phyloP scores from a whole-genome alignment of 169 alveolate genomes.

The Eimeria tenella region DNA sequence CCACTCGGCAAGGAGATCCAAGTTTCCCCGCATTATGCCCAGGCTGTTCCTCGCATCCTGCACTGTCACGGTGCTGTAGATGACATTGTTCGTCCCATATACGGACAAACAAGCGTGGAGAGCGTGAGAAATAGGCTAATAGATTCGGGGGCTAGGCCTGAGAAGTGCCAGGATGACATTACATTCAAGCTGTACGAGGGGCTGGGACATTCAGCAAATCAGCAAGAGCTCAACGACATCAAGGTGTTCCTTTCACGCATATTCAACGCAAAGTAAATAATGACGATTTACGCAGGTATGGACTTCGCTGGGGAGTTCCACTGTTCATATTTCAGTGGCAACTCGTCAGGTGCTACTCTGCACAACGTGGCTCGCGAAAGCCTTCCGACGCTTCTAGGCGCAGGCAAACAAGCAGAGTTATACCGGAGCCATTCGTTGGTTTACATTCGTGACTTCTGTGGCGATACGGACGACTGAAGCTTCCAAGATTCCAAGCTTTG shows the following conservation, averaged over 20 bases:
- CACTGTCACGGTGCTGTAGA: constrained; percentile 79
- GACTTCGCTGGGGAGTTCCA: too few relatives aligned
- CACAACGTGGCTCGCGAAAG: too few relatives aligned
- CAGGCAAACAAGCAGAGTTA: too few relatives aligned
- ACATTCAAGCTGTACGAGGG: constrained; percentile 46
- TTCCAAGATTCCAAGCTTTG: too few relatives aligned
- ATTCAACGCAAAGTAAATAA: background rate
- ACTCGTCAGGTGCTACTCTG: too few relatives aligned
- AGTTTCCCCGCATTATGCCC: constrained; percentile 15
- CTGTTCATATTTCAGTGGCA: too few relatives aligned
- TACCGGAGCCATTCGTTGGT: too few relatives aligned
- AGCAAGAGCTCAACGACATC: constrained; percentile 49
- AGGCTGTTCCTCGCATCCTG: constrained; percentile 71
- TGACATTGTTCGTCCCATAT: constrained; percentile 57
- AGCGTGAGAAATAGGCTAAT: constrained; percentile 33
- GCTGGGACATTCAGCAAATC: constrained; percentile 71
- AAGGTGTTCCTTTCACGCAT: constrained; percentile 19
- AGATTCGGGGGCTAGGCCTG: constrained; percentile 31
- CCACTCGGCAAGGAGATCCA: constrained; percentile 66
- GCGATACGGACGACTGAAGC: too few relatives aligned
- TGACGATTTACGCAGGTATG: too few relatives aligned
- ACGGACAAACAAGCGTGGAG: constrained; percentile 71
- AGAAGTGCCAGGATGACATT: constrained; percentile 16
- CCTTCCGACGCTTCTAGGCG: too few relatives aligned
- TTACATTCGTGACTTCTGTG: too few relatives aligned